Evolutionary conservation across 805 yeast genomes (phyloP).

Genomic region (Metschnikowia koreensis): DNA sequence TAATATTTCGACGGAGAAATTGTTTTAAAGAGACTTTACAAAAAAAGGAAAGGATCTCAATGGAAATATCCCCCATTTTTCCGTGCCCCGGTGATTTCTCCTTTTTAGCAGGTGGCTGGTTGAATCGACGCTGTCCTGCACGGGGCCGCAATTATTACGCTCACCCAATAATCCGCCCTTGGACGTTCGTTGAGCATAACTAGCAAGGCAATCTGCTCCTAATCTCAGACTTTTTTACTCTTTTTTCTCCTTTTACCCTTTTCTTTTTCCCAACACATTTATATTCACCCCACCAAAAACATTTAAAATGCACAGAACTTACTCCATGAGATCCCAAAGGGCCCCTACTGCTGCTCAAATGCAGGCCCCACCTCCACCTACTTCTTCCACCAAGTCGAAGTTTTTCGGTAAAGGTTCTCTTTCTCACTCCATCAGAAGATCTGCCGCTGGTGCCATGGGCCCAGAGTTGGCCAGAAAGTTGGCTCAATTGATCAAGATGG

Average conservation of each 20-base stretch:
- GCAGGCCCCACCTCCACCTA: slow-evolving; percentile 79
- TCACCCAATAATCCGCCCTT: slow-evolving; percentile 5
- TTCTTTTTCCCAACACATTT: background rate
- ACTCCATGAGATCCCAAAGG: slow-evolving; percentile 72
- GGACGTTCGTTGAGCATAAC: slow-evolving; percentile 1
- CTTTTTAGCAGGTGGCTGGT: slow-evolving; percentile 8
- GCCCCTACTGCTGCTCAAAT: slow-evolving; percentile 83
- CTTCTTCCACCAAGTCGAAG: slow-evolving; percentile 66
- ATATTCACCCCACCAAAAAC: background rate
- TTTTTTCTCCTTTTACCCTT: background rate
- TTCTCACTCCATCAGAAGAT: slow-evolving; percentile 64
- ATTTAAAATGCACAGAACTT: slow-evolving; percentile 72
- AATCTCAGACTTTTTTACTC: background rate
- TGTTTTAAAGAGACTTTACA: background rate
- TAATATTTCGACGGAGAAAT: background rate
- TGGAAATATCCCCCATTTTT: background rate
- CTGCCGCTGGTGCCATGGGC: slow-evolving; percentile 87
- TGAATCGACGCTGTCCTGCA: slow-evolving; percentile 4
- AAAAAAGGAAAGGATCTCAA: no score
- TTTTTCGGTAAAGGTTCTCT: slow-evolving; percentile 76
- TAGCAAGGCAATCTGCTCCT: background rate
- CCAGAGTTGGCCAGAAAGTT: slow-evolving; percentile 93
- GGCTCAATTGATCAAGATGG: slow-evolving; percentile 90
- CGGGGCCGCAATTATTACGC: slow-evolving; percentile 2
- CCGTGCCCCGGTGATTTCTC: background rate